Conservation (phyloP, 352 stramenopile genomes). For the Phytophthora multivora region DNA sequence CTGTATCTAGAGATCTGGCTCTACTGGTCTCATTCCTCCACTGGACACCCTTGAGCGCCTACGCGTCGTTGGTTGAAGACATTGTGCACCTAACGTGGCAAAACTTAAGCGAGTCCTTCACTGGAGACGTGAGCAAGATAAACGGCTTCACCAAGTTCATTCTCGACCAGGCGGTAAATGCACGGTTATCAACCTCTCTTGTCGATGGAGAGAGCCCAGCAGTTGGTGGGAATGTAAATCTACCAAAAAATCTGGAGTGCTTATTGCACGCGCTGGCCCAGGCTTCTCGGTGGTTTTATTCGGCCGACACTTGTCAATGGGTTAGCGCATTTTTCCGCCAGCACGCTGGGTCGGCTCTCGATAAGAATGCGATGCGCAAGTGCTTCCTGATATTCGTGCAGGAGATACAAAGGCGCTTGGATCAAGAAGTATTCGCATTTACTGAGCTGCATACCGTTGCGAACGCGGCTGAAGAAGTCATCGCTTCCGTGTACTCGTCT, state of each 20-base stretch:
- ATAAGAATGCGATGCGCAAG: constrained; percentile 44
- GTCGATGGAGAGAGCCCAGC: constrained; percentile 10
- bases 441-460: constrained; percentile 39
- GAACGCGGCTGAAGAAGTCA: constrained; percentile 53
- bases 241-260: constrained; percentile 18
- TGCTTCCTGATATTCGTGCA: constrained; percentile 44
- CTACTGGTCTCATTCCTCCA: constrained; percentile 50
- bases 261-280: constrained; percentile 44
- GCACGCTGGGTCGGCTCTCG: constrained; percentile 20
- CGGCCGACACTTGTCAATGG: constrained; percentile 40
- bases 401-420: constrained; percentile 41
- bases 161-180: constrained; percentile 29
- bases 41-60: constrained; percentile 50
- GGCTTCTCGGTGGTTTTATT: constrained; percentile 51
- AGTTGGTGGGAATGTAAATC: no score
- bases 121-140: constrained; percentile 28
- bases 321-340: constrained; percentile 42
- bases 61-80: constrained; percentile 52
- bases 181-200: not conserved
- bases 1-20: constrained; percentile 56
- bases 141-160: constrained; percentile 59
- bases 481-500: constrained; percentile 55
- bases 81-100: constrained; percentile 28
- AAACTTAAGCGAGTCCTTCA: constrained; percentile 35
- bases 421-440: constrained; percentile 42